These are phyloP conservation scores for Penicillium corylophilum DNA, from an alignment of 2,329 filamentous ascomycete species.

Conservation along the genomic window DNA sequence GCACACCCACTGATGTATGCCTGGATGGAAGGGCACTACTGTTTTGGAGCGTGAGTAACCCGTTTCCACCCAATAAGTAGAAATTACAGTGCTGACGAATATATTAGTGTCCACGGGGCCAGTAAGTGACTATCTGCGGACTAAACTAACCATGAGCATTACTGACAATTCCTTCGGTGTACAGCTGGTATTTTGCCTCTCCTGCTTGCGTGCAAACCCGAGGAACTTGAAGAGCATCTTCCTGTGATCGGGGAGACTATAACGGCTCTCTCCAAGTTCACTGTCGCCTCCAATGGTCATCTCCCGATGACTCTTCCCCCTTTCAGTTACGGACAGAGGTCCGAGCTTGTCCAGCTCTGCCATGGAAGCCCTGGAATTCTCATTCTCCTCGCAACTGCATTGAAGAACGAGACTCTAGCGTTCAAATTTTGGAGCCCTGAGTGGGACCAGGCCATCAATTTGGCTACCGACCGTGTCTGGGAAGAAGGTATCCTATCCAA, in stretches of 20 bases:
- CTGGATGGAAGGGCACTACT: slow-evolving; percentile 38
- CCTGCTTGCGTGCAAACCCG: slow-evolving; percentile 35
- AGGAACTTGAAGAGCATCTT: slow-evolving; percentile 33
- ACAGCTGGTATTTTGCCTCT: slow-evolving; percentile 39
- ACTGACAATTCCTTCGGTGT: not conserved
- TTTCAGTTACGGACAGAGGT: slow-evolving; percentile 21
- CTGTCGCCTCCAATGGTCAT: slow-evolving; percentile 37
- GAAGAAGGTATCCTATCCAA: slow-evolving; percentile 44
- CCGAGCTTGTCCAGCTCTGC: slow-evolving; percentile 42
- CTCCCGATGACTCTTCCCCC: slow-evolving; percentile 39
- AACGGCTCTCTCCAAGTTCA: slow-evolving; percentile 36
- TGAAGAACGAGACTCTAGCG: slow-evolving; percentile 29
- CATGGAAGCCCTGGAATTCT: slow-evolving; percentile 43
- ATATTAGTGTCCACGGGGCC: slow-evolving; percentile 29
- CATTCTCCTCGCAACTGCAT: slow-evolving; percentile 34
- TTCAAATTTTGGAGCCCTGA: slow-evolving; percentile 35
- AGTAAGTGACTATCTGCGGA: slow-evolving; percentile 17
- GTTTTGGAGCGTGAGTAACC: slow-evolving; percentile 38
- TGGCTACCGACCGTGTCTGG: slow-evolving; percentile 40
- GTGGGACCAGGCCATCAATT: slow-evolving; percentile 38
- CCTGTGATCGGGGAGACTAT: slow-evolving; percentile 38
- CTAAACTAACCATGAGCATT: not conserved
- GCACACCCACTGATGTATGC: slow-evolving; percentile 43
- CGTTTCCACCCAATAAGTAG: not conserved
- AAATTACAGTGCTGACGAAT: not conserved